These are phyloP conservation scores for Ciborinia camelliae DNA, from an alignment of 2,329 filamentous ascomycete genomes.

Conservation along the genomic window DNA sequence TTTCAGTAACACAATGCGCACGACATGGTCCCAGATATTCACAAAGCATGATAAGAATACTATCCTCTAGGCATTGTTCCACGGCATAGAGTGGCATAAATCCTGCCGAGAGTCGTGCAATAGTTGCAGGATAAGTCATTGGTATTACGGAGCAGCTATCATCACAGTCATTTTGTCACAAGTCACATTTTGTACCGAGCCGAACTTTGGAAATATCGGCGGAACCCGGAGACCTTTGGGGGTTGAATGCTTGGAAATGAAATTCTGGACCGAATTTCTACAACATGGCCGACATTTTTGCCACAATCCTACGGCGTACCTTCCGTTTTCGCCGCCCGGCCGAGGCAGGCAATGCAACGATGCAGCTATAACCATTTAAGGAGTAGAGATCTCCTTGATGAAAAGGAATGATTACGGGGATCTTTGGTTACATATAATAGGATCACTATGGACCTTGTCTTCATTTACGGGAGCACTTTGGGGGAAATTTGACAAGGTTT, in stretches of 20 bases:
- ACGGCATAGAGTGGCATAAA: neutral
- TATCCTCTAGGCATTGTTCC: neutral
- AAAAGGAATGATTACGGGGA: neutral
- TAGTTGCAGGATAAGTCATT: neutral
- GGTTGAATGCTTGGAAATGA: no score
- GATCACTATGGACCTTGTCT: neutral
- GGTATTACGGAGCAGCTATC: neutral
- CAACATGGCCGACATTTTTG: neutral
- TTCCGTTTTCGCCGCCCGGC: neutral
- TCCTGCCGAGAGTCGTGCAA: neutral
- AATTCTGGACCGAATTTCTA: neutral
- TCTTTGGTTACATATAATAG: neutral
- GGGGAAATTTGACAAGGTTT: neutral
- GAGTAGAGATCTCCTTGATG: neutral
- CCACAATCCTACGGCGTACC: neutral
- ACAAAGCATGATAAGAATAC: neutral
- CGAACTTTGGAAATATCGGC: neutral
- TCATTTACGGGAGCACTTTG: neutral
- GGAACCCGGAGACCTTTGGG: neutral
- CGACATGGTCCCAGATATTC: neutral
- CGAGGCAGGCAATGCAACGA: neutral
- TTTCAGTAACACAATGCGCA: neutral
- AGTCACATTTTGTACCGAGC: neutral
- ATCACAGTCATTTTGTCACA: neutral
- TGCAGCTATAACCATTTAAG: neutral